phyloP scores from a whole-genome alignment of 116 monocot species.

The Thalassia testudinum region DNA sequence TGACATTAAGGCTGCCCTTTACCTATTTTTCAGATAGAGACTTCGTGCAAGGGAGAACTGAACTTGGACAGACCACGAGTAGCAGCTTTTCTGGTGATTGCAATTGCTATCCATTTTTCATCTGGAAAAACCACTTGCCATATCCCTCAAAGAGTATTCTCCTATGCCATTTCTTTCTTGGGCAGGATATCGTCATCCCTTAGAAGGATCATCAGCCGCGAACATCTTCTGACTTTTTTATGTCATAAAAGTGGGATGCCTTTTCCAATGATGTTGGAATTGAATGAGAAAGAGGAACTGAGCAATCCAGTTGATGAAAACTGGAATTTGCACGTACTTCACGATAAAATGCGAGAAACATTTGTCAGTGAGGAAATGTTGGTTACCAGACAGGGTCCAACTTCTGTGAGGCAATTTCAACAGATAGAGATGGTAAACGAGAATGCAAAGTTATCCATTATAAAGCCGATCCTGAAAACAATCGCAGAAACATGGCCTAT shows the following conservation, averaged over 20 bases:
- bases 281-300: constrained; percentile 12
- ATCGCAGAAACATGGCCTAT: constrained; percentile 33
- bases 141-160: constrained; percentile 37
- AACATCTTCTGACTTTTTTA: constrained; percentile 47
- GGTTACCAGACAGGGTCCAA: too few relatives aligned
- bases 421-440: too few relatives aligned
- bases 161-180: constrained; percentile 45
- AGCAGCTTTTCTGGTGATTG: constrained; percentile 36
- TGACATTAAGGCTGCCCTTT: too few relatives aligned
- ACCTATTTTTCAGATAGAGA: too few relatives aligned
- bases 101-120: constrained; percentile 33
- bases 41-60: constrained; percentile 43
- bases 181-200: constrained; percentile 47
- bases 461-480: constrained; percentile 20
- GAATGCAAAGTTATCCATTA: too few relatives aligned
- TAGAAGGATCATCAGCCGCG: constrained; percentile 16
- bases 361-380: too few relatives aligned
- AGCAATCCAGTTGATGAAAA: background rate
- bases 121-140: constrained; percentile 11
- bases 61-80: constrained; percentile 38
- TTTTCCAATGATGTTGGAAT: constrained; percentile 6
- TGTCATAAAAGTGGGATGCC: constrained; percentile 22
- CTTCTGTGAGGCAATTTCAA: too few relatives aligned
- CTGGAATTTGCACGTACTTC: background rate
- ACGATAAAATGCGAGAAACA: too few relatives aligned